Evolutionary conservation across 2,329 filamentous ascomycete genomes (phyloP).

Genomic region (Cordyceps fumosorosea): DNA sequence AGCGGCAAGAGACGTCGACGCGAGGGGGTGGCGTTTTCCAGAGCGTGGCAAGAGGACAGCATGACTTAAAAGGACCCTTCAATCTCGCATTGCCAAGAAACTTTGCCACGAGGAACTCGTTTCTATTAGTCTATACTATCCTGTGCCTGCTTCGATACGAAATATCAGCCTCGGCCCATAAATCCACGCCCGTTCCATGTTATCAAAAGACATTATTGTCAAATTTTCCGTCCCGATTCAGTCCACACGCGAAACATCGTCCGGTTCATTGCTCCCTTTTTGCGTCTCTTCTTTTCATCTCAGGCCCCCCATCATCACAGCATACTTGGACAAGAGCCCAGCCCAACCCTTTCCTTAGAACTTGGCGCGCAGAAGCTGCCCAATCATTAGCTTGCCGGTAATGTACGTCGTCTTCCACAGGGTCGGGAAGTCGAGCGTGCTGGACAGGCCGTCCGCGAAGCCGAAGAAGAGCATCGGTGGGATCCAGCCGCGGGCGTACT

Average conservation of each 20-base stretch:
- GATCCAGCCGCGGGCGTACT: constrained; percentile 85
- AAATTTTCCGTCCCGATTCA: not conserved
- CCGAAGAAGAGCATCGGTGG: constrained; percentile 89
- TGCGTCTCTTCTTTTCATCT: too few relatives aligned
- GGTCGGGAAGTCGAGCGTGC: constrained; percentile 79
- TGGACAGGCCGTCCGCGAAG: constrained; percentile 72
- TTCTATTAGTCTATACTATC: constrained; percentile 1
- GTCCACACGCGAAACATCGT: not conserved
- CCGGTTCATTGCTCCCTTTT: not conserved
- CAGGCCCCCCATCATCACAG: not conserved
- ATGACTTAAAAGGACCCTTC: not conserved
- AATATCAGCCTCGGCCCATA: not conserved
- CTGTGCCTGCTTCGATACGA: not conserved
- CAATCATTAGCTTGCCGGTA: constrained; percentile 70
- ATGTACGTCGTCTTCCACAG: constrained; percentile 71
- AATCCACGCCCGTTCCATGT: not conserved
- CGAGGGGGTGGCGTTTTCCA: not conserved
- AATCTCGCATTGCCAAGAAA: too few relatives aligned
- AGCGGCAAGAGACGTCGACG: too few relatives aligned
- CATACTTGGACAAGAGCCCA: not conserved
- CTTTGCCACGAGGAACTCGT: not conserved
- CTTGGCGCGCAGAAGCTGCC: constrained; percentile 65
- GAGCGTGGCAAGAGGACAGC: not conserved
- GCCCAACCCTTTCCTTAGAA: constrained; percentile 37
- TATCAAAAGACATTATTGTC: not conserved